Conservation (phyloP, 345 rosid species). For the Lepidium sativum region DNA sequence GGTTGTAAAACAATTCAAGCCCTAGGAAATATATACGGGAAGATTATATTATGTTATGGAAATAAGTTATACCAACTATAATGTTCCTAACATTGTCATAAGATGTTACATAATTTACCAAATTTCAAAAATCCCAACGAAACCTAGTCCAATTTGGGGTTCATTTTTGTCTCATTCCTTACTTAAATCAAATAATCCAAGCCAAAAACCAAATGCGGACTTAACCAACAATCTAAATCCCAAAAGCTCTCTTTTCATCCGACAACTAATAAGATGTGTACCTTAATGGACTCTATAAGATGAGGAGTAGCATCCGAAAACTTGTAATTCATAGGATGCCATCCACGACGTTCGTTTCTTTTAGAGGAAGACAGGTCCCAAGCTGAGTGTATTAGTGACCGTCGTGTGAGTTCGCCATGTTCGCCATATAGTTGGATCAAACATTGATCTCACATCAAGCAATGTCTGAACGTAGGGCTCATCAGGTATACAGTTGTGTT, state of each 20-base stretch:
- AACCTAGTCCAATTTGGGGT: no score
- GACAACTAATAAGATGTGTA: constrained; percentile 17
- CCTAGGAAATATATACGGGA: background rate
- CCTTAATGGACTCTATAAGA: constrained; percentile 73
- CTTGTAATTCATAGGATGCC: constrained; percentile 90
- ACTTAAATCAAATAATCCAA: background rate
- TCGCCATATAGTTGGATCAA: constrained; percentile 34
- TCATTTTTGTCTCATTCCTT: no score
- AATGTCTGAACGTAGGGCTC: constrained; percentile 95
- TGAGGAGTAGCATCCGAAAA: constrained; percentile 67
- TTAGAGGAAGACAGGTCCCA: constrained; percentile 80
- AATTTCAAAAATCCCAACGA: background rate
- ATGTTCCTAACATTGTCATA: background rate
- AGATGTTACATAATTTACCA: background rate
- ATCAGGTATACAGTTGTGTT: constrained; percentile 96
- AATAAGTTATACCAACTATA: background rate
- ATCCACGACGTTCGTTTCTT: constrained; percentile 78
- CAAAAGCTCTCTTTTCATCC: background rate
- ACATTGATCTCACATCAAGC: constrained; percentile 56
- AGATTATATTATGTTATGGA: background rate
- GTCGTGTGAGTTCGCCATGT: constrained; percentile 63
- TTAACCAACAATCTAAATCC: background rate
- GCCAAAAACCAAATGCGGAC: background rate
- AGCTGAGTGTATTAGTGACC: constrained; percentile 74
- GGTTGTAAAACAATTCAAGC: background rate